Evolutionary conservation across 305 asterid genomes (phyloP), one percentile per base, ranked within the genome.

Genomic region (Galium porrigens): DNA sequence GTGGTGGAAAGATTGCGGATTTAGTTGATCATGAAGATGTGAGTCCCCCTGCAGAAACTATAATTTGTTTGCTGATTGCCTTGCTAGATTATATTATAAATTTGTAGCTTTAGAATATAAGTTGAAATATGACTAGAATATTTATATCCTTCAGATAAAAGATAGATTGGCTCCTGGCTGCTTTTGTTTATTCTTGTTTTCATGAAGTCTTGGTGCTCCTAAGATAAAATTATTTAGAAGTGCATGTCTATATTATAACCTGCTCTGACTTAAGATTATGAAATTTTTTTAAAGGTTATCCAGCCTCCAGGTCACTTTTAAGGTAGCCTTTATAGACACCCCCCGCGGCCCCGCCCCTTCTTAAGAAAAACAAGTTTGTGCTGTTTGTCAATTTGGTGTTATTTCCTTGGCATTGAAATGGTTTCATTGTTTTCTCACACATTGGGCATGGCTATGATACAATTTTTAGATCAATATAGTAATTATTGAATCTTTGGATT

Each of bases 1-100:
- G 76, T 74, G 97, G 97, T 60, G 97, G 97, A 15, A 77, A 83
- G 63, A 76, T 92, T 67, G 99, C 91, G 14, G 96, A 84, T 73
- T 79, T 92, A 82, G 95, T 92, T 56, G 96, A 87, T 72, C 85
- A 91, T 67, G 94, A 87, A 36, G 96, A 92, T 78, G 99, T 92
- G 77, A 72, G 95, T 79, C 18, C 27, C 58, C 42, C 32, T 72
- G 71, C 56, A 61, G 49, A 68, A 63, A 65, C 48, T 51, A 53
- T 11, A 55, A 44, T 18, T 32, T 49, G 59, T 60, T 12, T 48
- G 53, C 65, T 34, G 20, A 14, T 55, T 65, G 15, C 8, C 30
- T 30, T 32, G 46, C 36, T 65, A 56, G 42, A 61, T 8, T 22
- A 52, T n/a, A 15, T 46, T 46, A 46, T 46, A 15, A 46, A n/a